Conservation (phyloP, 768 basidiomycete species). For the Coprinellus aureogranulatus region DNA sequence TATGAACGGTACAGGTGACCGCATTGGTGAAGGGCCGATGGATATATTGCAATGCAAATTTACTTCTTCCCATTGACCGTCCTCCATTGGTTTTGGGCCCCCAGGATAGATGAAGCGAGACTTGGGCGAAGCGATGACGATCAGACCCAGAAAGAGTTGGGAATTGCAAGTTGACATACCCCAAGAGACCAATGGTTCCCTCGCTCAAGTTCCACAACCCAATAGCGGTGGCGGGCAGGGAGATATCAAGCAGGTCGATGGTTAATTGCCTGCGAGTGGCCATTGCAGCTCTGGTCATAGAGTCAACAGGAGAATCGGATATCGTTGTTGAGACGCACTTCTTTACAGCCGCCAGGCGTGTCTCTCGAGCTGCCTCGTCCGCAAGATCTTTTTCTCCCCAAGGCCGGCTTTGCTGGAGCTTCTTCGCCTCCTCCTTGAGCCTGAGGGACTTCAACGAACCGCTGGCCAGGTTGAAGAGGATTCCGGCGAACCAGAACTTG, state of each 20-base stretch:
- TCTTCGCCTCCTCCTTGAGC: slow-evolving; percentile 58
- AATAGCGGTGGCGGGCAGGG: slow-evolving; percentile 83
- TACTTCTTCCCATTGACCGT: slow-evolving; percentile 46
- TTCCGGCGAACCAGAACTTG: slow-evolving; percentile 87
- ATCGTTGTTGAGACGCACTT: slow-evolving; percentile 44
- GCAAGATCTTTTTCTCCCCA: slow-evolving; percentile 69
- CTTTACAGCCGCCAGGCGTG: slow-evolving; percentile 55
- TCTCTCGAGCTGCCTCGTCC: slow-evolving; percentile 62
- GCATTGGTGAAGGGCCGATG: neutral
- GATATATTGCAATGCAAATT: neutral
- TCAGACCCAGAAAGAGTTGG: neutral
- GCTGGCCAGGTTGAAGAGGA: slow-evolving; percentile 73
- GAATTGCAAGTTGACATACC: slow-evolving; percentile 45
- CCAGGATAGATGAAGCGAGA: slow-evolving; percentile 68
- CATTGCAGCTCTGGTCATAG: slow-evolving; percentile 50
- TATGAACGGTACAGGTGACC: neutral
- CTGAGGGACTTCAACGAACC: slow-evolving; percentile 65
- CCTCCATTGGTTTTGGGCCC: slow-evolving; percentile 64
- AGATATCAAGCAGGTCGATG: slow-evolving; percentile 83
- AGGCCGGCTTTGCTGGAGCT: slow-evolving; percentile 41
- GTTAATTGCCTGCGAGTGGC: slow-evolving; percentile 76
- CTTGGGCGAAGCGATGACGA: slow-evolving; percentile 33
- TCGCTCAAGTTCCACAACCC: slow-evolving; percentile 79
- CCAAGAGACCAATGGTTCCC: slow-evolving; percentile 79
- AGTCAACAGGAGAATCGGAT: no score